These are phyloP conservation scores for Powellomyces hirtus DNA, from an alignment of 192 early-diverging fungal species.

Conservation along the genomic window DNA sequence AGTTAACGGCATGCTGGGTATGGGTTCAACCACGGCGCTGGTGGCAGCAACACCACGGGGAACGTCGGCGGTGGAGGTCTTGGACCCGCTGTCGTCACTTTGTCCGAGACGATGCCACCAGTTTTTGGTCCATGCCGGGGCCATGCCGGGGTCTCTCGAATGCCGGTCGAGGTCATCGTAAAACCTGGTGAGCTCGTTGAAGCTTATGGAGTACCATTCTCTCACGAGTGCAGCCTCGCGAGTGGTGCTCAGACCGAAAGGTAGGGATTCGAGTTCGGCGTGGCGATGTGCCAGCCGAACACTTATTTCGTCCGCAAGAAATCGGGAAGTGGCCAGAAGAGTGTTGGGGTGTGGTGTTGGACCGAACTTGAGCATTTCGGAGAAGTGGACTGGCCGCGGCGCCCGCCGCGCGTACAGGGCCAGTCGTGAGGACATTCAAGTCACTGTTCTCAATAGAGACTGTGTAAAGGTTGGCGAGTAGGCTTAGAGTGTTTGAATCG, in stretches of 20 bases:
- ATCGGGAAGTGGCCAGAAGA: slow-evolving; percentile 31
- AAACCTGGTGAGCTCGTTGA: slow-evolving; percentile 68
- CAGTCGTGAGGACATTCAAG: no score
- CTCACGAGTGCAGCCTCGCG: slow-evolving; percentile 80
- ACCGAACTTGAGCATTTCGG: slow-evolving; percentile 16
- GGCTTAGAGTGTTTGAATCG: no score
- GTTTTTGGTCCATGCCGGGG: not conserved
- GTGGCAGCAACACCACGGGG: not conserved
- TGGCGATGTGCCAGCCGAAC: slow-evolving; percentile 89
- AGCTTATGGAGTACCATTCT: slow-evolving; percentile 89
- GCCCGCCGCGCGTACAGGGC: not conserved
- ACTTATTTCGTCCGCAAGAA: slow-evolving; percentile 70
- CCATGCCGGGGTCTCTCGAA: not conserved
- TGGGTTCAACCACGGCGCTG: not conserved
- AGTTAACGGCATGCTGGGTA: not conserved
- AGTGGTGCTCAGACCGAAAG: slow-evolving; percentile 79
- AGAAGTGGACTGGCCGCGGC: slow-evolving; percentile 8
- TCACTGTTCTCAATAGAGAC: no score
- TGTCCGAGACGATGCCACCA: not conserved
- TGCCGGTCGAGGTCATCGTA: not conserved
- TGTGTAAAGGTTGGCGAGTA: no score
- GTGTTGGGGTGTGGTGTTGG: not conserved
- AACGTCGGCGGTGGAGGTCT: not conserved
- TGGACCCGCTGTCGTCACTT: not conserved
- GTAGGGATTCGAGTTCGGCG: slow-evolving; percentile 86